Evolutionary conservation across 2,329 filamentous ascomycete species (phyloP), one percentile per base, ranked within the genome.

Genomic region (Ophiostoma fasciatum): DNA sequence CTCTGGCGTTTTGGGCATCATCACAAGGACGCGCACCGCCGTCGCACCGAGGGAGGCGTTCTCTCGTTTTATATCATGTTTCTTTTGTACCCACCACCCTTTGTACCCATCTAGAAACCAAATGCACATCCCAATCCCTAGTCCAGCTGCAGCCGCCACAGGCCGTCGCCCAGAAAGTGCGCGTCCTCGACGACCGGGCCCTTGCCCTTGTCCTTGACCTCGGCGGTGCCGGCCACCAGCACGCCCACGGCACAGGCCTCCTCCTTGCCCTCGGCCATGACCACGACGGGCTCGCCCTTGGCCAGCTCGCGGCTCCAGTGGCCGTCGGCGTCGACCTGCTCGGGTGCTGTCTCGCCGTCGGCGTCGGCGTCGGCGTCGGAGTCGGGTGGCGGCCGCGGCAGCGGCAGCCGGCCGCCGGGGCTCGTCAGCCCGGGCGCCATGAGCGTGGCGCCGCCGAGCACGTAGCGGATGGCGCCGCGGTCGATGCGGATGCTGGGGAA

Each of bases 351-450:
- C 14, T 7, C 57, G 8, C 13, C 23, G 23, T 13, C 7, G 23
- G 11, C 11, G 23, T 25, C 23, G 8, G 7, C 3, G 23, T 25
- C 23, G 9, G 11, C 23, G 11, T 25, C 23, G 6, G 7, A 6
- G 11, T 25, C 23, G 4, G 4, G 3, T 13, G 23, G 23, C 57
- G 4, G 61, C 58, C 43, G 45, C 6, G 60, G 56, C 43, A 71
- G 61, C 0, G 90, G 90, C 49, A 98, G 59, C 32, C 82, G 58
- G 0, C 90, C 90, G 0, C 90, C 90, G 0, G 75, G 60, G 15
- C 76, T 84, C 20, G 90, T 98, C 48, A 98, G 59, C 0, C 90
- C 90, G 0, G 90, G 90, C 2, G 85, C 88, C 90, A 98, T 98
- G 44, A 98, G 76, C 12, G 88, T 84, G 1, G 90, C 90, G 30